Conservation (phyloP, 495 filamentous ascomycete genomes). For the Hamigera avellanea region DNA sequence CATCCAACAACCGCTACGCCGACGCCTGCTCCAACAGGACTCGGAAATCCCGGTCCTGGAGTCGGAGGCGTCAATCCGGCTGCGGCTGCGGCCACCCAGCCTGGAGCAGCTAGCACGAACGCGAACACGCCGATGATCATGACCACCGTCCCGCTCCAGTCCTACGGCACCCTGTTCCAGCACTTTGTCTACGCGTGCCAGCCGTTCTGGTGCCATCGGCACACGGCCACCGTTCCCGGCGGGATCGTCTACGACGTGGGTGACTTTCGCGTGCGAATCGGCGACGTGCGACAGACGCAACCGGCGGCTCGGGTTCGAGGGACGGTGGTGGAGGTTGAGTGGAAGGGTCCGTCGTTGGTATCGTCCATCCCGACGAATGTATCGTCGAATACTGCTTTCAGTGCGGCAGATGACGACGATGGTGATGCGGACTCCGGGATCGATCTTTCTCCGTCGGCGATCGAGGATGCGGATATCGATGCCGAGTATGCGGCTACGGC, state of each 20-base stretch:
- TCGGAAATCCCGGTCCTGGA: no score
- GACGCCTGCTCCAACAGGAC: no score
- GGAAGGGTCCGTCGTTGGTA: slow-evolving; percentile 29
- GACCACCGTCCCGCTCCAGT: slow-evolving; percentile 25
- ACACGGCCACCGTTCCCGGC: slow-evolving; percentile 27
- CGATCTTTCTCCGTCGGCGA: slow-evolving; percentile 12
- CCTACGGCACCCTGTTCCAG: slow-evolving; percentile 24
- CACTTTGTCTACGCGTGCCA: slow-evolving; percentile 35
- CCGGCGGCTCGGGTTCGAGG: slow-evolving; percentile 26
- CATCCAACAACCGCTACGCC: no score
- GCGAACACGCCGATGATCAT: slow-evolving; percentile 21
- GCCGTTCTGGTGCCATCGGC: slow-evolving; percentile 33
- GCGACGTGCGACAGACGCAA: slow-evolving; percentile 33
- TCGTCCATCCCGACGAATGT: slow-evolving; percentile 10
- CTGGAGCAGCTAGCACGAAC: no score
- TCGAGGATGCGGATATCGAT: slow-evolving; percentile 31
- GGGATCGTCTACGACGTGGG: slow-evolving; percentile 32
- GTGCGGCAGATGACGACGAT: slow-evolving; percentile 1
- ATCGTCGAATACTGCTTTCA: neutral
- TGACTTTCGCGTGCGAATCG: slow-evolving; percentile 33
- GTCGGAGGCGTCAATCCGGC: no score
- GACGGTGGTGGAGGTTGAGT: slow-evolving; percentile 33
- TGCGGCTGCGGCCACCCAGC: no score
- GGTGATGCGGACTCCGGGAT: slow-evolving; percentile 17
- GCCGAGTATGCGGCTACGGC: slow-evolving; percentile 29